Percentiles rank a stretch among this genome's conserved stretches.
These are phyloP conservation scores for Corniculantispora saksenae DNA, from an alignment of 2,329 filamentous ascomycete species.

Conservation along the genomic window DNA sequence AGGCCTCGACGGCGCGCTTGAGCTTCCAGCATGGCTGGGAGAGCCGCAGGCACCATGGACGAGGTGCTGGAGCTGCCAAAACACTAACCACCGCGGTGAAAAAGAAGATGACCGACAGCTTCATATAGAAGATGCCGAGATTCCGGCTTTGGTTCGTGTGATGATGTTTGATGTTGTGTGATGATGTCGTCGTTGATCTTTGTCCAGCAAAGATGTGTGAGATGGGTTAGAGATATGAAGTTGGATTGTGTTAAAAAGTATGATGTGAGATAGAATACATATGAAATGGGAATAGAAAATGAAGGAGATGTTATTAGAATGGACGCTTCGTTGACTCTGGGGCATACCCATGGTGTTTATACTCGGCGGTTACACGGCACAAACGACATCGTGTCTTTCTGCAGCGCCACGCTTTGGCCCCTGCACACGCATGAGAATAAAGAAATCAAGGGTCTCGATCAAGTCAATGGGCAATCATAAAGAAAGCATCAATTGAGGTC, in stretches of 20 bases:
- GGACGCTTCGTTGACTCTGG: background rate
- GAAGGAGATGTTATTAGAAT: background rate
- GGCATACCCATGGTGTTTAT: background rate
- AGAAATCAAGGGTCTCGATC: background rate
- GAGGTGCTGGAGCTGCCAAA: background rate
- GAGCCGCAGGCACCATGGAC: slow-evolving; percentile 1
- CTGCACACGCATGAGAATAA: background rate
- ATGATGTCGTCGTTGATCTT: background rate
- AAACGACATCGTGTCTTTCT: background rate
- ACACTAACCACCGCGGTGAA: background rate
- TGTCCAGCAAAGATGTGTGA: background rate
- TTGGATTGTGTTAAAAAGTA: background rate
- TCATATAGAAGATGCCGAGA: background rate
- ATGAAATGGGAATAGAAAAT: background rate
- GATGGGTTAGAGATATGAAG: background rate
- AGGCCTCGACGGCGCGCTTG: slow-evolving; percentile 42
- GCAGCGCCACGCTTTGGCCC: background rate
- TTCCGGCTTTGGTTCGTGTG: background rate
- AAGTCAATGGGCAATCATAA: background rate
- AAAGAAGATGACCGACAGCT: background rate
- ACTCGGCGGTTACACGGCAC: background rate
- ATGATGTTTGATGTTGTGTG: background rate
- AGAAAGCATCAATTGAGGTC: background rate
- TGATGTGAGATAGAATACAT: background rate
- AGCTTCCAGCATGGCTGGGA: slow-evolving; percentile 18